These are phyloP conservation scores for Farysia itapuensis DNA, from an alignment of 1,284 basidiomycete genomes.

Conservation along the genomic window DNA sequence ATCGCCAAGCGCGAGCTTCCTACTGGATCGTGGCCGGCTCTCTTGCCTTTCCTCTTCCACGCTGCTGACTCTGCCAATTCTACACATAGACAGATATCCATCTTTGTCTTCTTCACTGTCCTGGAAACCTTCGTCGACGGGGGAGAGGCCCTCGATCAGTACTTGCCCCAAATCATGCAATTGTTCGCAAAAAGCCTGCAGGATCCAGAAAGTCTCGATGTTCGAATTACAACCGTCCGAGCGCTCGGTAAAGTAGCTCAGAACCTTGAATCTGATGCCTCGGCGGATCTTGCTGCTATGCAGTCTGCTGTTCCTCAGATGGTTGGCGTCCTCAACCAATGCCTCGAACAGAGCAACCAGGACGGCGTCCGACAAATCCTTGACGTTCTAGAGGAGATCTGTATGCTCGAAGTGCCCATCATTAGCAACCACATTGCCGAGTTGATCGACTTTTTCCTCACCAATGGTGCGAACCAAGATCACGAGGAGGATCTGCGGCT, in stretches of 20 bases:
- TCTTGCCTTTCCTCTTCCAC: conserved; percentile 84
- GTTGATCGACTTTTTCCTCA: conserved; percentile 85
- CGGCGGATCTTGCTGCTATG: conserved; percentile 85
- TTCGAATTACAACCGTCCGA: conserved; percentile 81
- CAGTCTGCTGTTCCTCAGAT: conserved; percentile 86
- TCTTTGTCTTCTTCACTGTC: conserved; percentile 87
- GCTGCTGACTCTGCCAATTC: conserved; percentile 73
- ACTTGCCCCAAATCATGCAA: conserved; percentile 77
- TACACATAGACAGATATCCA: conserved; percentile 83
- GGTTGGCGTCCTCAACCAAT: conserved; percentile 85
- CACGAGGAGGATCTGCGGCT: conserved; percentile 82
- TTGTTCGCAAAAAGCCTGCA: conserved; percentile 77
- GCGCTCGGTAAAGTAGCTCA: conserved; percentile 89
- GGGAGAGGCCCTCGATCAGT: conserved; percentile 70
- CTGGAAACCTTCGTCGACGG: conserved; percentile 85
- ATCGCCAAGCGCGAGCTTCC: conserved; percentile 89
- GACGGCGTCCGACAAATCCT: conserved; percentile 83
- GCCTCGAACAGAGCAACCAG: conserved; percentile 80
- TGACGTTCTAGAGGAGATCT: conserved; percentile 92
- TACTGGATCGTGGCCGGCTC: conserved; percentile 77
- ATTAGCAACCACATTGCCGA: conserved; percentile 85
- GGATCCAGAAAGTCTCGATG: conserved; percentile 86
- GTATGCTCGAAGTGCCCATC: conserved; percentile 87
- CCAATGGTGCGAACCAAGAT: conserved; percentile 76
- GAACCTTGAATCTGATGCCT: conserved; percentile 87